Evolutionary conservation across 164 flowering plant genomes (phyloP), one percentile per base, ranked within the genome.

Genomic region (Tinospora cordifolia): DNA sequence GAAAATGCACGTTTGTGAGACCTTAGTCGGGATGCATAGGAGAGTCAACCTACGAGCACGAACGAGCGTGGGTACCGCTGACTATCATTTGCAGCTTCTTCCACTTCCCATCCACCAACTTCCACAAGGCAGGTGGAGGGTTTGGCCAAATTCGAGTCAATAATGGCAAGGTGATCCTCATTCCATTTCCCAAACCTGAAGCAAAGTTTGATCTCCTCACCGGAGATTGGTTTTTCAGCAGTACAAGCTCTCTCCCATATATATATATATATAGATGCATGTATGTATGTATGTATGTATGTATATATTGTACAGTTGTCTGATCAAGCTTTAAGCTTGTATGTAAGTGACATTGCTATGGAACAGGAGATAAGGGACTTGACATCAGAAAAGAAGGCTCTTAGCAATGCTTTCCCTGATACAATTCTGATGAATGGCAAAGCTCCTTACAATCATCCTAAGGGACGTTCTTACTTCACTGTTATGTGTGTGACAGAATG

Each of bases 81-180:
- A n/a, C n/a, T n/a, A n/a, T n/a, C n/a, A 86, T 91, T 15, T 94
- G 94, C 11, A 84, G 76, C 62, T 91, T 78, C 81, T 83, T 77
- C 75, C 89, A 89, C 79, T 91, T 87, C 76, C 92, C 88, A 4
- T 81, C 92, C 15, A 81, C 79, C 59, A 74, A 76, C 67, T 83
- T 87, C 75, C 91, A 81, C 14, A 88, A 84, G 75, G 87, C 87
- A 14, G 89, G 68, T 6, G 97, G 94, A 34, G 94, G 89, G 1
- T 91, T 40, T 41, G 97, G 97, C 8, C 79, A 89, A 0, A 81
- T 91, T 68, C 80, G 91, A 19, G 84, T 91, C 51, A 87, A 88
- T 78, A 89, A 87, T 70, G 80, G 90, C 0, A 40, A 34, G 3
- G 86, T 86, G n/a, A 82, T 91, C 24, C 49, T 47, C 3, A 81